These are phyloP conservation scores for Cercospora sp. DNA, from an alignment of 2,329 filamentous ascomycete species.

Conservation along the genomic window DNA sequence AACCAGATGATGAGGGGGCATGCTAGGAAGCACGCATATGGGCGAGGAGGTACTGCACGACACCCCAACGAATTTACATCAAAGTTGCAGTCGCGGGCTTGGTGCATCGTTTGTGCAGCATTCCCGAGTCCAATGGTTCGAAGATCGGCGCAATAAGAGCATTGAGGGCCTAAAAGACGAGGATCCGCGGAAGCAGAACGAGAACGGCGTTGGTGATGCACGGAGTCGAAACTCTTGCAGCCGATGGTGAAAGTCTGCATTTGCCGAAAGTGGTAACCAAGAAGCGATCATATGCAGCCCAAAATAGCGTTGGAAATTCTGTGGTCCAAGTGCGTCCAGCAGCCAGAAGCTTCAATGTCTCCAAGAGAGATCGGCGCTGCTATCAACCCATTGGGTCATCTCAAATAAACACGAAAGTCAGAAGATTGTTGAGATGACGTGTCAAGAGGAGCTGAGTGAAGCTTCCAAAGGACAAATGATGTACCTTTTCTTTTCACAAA, in stretches of 20 bases:
- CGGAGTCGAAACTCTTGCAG: neutral
- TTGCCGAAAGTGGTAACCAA: neutral
- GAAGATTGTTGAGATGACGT: neutral
- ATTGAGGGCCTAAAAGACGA: neutral
- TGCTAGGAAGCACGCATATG: neutral
- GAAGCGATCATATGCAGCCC: neutral
- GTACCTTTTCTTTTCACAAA: neutral
- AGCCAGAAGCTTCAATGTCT: neutral
- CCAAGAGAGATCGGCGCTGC: neutral
- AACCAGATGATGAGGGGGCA: neutral
- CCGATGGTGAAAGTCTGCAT: neutral
- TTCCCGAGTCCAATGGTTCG: neutral
- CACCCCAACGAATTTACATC: neutral
- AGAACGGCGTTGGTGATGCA: neutral
- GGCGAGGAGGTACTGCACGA: neutral
- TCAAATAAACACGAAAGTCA: neutral
- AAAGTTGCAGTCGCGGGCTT: neutral
- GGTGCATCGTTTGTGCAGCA: neutral
- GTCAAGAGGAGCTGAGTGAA: neutral
- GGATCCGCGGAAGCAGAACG: neutral
- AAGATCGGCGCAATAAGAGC: neutral
- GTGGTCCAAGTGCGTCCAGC: neutral
- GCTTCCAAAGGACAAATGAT: neutral
- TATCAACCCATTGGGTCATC: neutral
- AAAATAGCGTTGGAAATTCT: neutral